These are phyloP conservation scores for Bauhinia variegata DNA, from an alignment of 306 rosid species.

Conservation along the genomic window DNA sequence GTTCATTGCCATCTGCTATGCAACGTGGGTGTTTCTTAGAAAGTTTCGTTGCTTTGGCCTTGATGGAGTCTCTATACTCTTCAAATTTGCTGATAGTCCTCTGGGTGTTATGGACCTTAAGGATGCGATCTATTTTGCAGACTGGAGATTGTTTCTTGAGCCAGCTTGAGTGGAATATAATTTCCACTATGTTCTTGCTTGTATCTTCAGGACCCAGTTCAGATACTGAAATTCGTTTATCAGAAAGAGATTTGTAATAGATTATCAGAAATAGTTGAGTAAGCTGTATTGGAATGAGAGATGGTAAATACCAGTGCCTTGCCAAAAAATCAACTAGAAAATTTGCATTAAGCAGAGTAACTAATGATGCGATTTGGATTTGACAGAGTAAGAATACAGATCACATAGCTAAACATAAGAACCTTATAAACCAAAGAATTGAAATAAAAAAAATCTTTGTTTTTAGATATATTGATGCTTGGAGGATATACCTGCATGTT, in stretches of 20 bases:
- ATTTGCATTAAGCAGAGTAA: not conserved
- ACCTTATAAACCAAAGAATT: not conserved
- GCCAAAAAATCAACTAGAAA: not conserved
- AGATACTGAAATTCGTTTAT: slow-evolving; percentile 59
- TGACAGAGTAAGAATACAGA: not conserved
- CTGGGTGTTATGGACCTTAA: slow-evolving; percentile 85
- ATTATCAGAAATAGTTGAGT: not conserved
- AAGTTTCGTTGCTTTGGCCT: slow-evolving; percentile 76
- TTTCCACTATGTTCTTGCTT: slow-evolving; percentile 98
- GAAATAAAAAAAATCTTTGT: slow-evolving; percentile 1
- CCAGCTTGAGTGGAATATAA: slow-evolving; percentile 98
- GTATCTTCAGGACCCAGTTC: slow-evolving; percentile 93
- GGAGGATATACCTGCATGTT: slow-evolving; percentile 77
- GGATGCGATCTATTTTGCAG: slow-evolving; percentile 87
- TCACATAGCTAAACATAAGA: not conserved
- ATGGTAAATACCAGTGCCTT: not conserved
- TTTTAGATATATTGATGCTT: not conserved
- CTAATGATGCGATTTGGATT: not conserved
- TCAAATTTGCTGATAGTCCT: slow-evolving; percentile 78
- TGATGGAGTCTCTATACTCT: slow-evolving; percentile 84
- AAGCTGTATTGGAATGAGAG: not conserved
- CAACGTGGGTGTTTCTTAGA: slow-evolving; percentile 83
- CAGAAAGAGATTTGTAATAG: not conserved
- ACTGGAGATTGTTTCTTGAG: slow-evolving; percentile 82
- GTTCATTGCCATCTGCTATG: slow-evolving; percentile 95